Conservation (phyloP, 352 stramenopile genomes). For the Thalassiosira ordinaria region DNA sequence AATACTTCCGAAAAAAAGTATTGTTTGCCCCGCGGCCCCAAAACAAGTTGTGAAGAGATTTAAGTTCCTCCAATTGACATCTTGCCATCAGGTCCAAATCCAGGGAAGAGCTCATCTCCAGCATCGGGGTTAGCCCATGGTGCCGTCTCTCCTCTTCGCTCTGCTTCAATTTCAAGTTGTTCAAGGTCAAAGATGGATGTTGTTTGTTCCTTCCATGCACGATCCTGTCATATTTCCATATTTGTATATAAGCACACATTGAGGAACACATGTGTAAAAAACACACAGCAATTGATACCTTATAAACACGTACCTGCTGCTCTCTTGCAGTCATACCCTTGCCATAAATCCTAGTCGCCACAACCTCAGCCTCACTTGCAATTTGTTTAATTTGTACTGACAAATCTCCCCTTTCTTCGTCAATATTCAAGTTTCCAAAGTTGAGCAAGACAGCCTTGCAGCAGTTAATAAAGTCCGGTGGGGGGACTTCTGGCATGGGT, state of each 20-base stretch:
- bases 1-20: neutral
- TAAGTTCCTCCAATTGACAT: conserved; percentile 80
- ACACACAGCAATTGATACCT: neutral
- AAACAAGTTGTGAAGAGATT: neutral
- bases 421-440: conserved; percentile 81
- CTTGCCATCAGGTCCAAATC: conserved; percentile 79
- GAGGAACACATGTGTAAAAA: neutral
- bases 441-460: conserved; percentile 87
- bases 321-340: conserved; percentile 83
- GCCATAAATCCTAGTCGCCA: conserved; percentile 85
- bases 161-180: conserved; percentile 83
- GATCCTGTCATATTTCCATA: conserved; percentile 77
- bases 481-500: conserved; percentile 82
- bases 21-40: neutral
- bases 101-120: conserved; percentile 76
- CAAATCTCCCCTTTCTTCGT: conserved; percentile 81
- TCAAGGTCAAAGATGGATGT: conserved; percentile 87
- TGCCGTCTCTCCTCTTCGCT: conserved; percentile 70
- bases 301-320: conserved; percentile 61
- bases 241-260: too few relatives aligned
- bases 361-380: conserved; percentile 82
- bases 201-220: conserved; percentile 79
- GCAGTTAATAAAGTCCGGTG: conserved; percentile 85
- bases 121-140: conserved; percentile 77
- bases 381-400: conserved; percentile 80